Conservation (phyloP, 805 yeast genomes). For the Sugiyamaella mastotermitis region DNA sequence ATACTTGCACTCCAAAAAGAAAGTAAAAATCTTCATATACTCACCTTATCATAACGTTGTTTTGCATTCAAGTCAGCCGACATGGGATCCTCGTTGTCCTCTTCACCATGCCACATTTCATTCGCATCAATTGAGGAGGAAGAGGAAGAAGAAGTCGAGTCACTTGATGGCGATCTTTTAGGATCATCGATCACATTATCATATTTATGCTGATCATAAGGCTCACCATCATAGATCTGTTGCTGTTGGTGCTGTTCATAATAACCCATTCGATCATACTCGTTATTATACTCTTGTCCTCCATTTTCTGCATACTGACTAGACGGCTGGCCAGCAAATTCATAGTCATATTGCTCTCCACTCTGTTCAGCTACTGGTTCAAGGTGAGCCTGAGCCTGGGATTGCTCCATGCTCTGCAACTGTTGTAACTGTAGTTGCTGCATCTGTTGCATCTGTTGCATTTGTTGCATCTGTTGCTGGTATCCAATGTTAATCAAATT, state of each 20-base stretch:
- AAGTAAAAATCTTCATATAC: constrained; percentile 1
- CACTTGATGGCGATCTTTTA: constrained; percentile 17
- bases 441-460: constrained; percentile 14
- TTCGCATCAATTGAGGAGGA: constrained; percentile 14
- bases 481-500: constrained; percentile 83
- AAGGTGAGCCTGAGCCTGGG: not conserved
- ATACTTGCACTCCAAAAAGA: no score
- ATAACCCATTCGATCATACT: constrained; percentile 2
- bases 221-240: constrained; percentile 1
- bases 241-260: constrained; percentile 13
- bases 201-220: constrained; percentile 7
- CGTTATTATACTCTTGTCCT: constrained; percentile 13
- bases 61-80: constrained; percentile 1
- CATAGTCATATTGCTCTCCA: no score
- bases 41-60: constrained; percentile 1
- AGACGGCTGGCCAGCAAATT: no score
- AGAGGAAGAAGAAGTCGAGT: constrained; percentile 20
- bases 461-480: constrained; percentile 30
- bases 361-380: not conserved
- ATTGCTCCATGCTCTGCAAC: constrained; percentile 6
- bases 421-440: constrained; percentile 9
- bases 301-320: not conserved
- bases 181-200: constrained; percentile 2
- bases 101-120: constrained; percentile 20
- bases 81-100: constrained; percentile 2